Base-by-base conservation (phyloP, 2,329 filamentous ascomycete genomes). In the Cercospora berteroae region DNA sequence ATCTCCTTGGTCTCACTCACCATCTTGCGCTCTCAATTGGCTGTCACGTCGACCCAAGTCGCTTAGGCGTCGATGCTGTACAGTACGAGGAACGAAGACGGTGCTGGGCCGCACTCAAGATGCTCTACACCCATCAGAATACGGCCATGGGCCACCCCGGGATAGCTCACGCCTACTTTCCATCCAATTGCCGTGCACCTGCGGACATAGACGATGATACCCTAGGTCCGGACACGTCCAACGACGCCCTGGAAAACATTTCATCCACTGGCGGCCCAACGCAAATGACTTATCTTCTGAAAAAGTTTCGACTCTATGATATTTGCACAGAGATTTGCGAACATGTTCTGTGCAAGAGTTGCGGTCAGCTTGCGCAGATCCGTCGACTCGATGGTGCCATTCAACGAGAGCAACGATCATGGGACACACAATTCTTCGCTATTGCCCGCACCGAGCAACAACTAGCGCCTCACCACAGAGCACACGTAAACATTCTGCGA, bases 91-190 rank as follows among this genome's bases (percentile, higher is more conserved):
- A 63, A 16, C 60, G 60, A 16, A 29, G 60, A 16, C 23, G 60
- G 7, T 63, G 60, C 44, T 63, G 60, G 60, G 60, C 60, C 27
- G 39, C 25, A 9, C 60, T 63, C 25, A 52, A 27, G 25, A 63
- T 63, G 60, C 60, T 63, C 13, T 63, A 63, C 20, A 52, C 60
- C 2, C 20, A 52, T 36, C 60, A 63, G 13, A 55, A 55, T 31
- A 63, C 60, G 4, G 27, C 27, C 13, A 18, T 63, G n/a, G 60
- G 60, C 16, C 57, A 60, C 10, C 33, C 33, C 12, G 57, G 57
- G 12, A 25, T 60, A 23, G n/a, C 31, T 8, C 57, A 60, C 29
- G 33, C 57, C 20, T 4, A 10, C 7, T 42, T 60, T 3, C 57
- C 29, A 36, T 33, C 29, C 27, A 60, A 60, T 9, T 60, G 29